Base-by-base conservation (phyloP, 129 eudicot genomes). In the Flaveria sonorensis region DNA sequence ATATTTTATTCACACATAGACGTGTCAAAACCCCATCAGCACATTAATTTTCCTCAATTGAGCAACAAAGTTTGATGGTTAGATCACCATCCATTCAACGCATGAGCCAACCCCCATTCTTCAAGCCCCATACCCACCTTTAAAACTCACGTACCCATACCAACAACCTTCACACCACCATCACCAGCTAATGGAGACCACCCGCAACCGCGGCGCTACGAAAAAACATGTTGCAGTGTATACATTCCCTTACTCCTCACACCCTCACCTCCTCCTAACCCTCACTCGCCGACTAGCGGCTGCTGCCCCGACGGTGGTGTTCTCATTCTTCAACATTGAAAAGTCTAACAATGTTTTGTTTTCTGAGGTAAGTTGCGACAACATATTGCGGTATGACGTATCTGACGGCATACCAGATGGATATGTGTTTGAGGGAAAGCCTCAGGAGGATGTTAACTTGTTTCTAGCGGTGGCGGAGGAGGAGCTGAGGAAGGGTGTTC, bases 221-320 rank as follows among this genome's bases (percentile, higher is more conserved):
- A 50, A 76, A 10, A 66, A 59, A 46, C 97, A 91, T 36, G 77
- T 91, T 7, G 97, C 83, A 0, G 88, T 88, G 10, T 78, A 81
- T 3, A 79, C 89, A 4, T 87, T 88, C 74, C 97, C 97, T 30
- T 88, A 81, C 55, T 82, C 88, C 1, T 78, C 92, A 10, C 97
- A 91, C 79, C 86, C 92, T 32, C 65, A 83, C 3, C 88, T 87
- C 23, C 81, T 88, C 10, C 57, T 88, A 40, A 68, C 65, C 68
- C 87, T 88, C 2, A 83, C 81, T 3, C 84, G 60, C 15, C 20
- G 81, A 57, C 85, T 88, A 2, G 85, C 97, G 3, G 59, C 87
- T 39, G 72, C 88, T 0, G 80, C 90, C 2, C 92, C 92, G 7
- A 71, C 42, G 1, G 77, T 74, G 0, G 70, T 24, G 3, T 88